A percentile compares a stretch with the other conserved stretches of the same genome.
Conservation (phyloP, 164 flowering plant genomes). For the Piper longum region DNA sequence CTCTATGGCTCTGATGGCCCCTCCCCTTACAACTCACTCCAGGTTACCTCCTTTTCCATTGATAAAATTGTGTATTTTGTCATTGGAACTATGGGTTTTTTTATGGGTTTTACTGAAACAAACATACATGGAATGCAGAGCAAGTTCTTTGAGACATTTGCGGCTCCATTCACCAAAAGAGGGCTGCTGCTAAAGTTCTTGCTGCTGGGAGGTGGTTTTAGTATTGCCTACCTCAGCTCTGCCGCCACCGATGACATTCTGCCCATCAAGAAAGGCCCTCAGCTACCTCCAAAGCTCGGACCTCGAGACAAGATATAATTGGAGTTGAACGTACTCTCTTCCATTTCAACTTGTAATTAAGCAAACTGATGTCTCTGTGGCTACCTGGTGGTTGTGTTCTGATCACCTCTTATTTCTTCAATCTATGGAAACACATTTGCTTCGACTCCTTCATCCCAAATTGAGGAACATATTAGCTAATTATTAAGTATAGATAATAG, state of each 20-base stretch:
- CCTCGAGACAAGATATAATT: slow-evolving; percentile 85
- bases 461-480: background rate
- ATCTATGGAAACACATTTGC: background rate
- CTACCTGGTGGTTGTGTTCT: background rate
- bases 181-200: slow-evolving; percentile 87
- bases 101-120: background rate
- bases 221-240: slow-evolving; percentile 66
- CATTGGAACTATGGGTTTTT: background rate
- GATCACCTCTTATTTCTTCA: background rate
- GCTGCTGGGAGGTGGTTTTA: slow-evolving; percentile 77
- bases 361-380: background rate
- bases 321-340: too few relatives aligned
- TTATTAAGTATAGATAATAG: too few relatives aligned
- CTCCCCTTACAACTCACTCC: slow-evolving; percentile 84
- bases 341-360: background rate
- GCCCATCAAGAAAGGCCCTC: slow-evolving; percentile 94
- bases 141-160: slow-evolving; percentile 99
- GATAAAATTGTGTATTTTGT: background rate
- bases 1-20: slow-evolving; percentile 87
- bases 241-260: slow-evolving; percentile 62
- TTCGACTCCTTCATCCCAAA: background rate
- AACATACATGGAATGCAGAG: slow-evolving; percentile 39
- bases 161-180: slow-evolving; percentile 97
- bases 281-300: slow-evolving; percentile 84
- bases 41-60: slow-evolving; percentile 22